Conservation (phyloP, 1,284 basidiomycete genomes). For the Irpex lacteus region DNA sequence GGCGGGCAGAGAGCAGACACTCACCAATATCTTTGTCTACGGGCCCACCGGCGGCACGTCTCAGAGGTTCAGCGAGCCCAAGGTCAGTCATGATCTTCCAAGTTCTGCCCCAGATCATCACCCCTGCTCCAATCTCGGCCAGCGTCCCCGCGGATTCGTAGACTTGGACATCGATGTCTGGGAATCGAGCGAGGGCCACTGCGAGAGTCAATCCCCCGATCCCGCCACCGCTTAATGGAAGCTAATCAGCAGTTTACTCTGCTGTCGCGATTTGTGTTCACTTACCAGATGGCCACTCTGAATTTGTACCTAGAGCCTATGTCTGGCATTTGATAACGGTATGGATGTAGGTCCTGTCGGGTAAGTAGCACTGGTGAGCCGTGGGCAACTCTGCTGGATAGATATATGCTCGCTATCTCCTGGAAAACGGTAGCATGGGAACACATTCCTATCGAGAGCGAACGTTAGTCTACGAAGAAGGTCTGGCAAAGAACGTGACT, state of each 20-base stretch:
- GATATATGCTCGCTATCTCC: too few species aligned
- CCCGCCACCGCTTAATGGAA: constrained; percentile 39
- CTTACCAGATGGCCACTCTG: constrained; percentile 28
- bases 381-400: too few species aligned
- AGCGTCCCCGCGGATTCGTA: constrained; percentile 47
- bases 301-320: constrained; percentile 13
- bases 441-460: too few species aligned
- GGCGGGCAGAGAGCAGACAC: not conserved
- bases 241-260: not conserved
- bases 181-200: constrained; percentile 36
- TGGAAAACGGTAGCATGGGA: too few species aligned
- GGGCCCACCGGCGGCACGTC: constrained; percentile 40
- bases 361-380: not conserved
- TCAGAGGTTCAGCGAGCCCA: constrained; percentile 37
- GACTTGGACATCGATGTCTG: constrained; percentile 41
- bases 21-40: constrained; percentile 36
- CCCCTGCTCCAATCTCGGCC: constrained; percentile 49
- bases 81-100: constrained; percentile 42
- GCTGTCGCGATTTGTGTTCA: not conserved
- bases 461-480: too few species aligned
- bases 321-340: not conserved
- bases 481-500: too few species aligned
- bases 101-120: constrained; percentile 43
- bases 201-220: constrained; percentile 47
- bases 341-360: not conserved